Conservation (phyloP, 2,329 filamentous ascomycete species). For the Calonectria henricotiae region DNA sequence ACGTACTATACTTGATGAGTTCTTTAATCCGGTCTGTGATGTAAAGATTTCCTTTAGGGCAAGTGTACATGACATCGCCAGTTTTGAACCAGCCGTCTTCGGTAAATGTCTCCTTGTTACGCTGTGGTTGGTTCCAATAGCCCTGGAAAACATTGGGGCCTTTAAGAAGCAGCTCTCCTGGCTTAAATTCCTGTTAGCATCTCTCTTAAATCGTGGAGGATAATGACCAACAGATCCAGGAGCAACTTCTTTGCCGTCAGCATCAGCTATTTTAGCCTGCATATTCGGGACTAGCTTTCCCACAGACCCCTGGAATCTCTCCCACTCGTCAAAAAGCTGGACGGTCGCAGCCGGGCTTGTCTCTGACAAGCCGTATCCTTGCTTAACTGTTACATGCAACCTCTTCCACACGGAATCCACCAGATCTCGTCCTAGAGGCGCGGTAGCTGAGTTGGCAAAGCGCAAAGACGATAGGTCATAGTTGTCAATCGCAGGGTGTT, state of each 20-base stretch:
- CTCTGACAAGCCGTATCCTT: constrained; percentile 93
- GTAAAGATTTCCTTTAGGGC: constrained; percentile 85
- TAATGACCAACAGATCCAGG: constrained; percentile 58
- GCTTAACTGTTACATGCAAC: constrained; percentile 86
- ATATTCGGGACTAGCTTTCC: constrained; percentile 86
- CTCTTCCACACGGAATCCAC: constrained; percentile 83
- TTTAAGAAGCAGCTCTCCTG: constrained; percentile 83
- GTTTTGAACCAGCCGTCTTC: constrained; percentile 91
- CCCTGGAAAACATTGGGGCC: constrained; percentile 87
- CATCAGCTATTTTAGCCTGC: constrained; percentile 84
- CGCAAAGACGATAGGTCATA: constrained; percentile 86
- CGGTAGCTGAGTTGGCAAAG: constrained; percentile 90
- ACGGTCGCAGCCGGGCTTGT: constrained; percentile 85
- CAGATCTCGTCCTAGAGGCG: constrained; percentile 86
- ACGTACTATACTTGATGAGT: constrained; percentile 70
- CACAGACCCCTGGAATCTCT: constrained; percentile 82
- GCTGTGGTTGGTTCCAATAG: constrained; percentile 82
- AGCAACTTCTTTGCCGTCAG: constrained; percentile 71
- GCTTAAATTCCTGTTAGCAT: constrained; percentile 37
- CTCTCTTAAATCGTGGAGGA: background rate
- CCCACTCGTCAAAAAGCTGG: constrained; percentile 84
- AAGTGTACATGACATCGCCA: constrained; percentile 87
- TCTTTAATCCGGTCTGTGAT: constrained; percentile 91
- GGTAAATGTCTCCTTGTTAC: constrained; percentile 81
- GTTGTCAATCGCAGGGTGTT: constrained; percentile 83